phyloP scores from a whole-genome alignment of 768 basidiomycete genomes.

The Serpula lacrymans region DNA sequence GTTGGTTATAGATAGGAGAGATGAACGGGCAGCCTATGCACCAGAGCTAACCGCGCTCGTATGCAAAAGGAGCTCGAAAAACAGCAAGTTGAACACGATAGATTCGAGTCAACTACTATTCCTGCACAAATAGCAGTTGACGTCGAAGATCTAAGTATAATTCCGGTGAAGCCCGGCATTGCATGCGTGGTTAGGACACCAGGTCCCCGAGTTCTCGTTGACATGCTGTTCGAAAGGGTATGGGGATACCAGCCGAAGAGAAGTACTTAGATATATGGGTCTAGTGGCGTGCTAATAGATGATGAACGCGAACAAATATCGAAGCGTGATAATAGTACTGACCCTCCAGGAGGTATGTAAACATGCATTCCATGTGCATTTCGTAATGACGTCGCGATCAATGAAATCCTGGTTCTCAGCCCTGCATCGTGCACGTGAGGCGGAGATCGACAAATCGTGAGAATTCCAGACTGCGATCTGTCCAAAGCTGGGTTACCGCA shows the following conservation, averaged over 20 bases:
- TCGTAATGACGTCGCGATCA: too few relatives aligned
- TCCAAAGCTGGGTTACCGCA: too few relatives aligned
- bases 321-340: too few relatives aligned
- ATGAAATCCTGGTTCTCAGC: too few relatives aligned
- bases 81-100: conserved; percentile 26
- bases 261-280: conserved; percentile 1
- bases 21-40: conserved; percentile 59
- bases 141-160: conserved; percentile 30
- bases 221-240: conserved; percentile 48
- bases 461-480: too few relatives aligned
- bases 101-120: conserved; percentile 48
- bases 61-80: conserved; percentile 53
- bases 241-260: conserved; percentile 39
- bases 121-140: conserved; percentile 58
- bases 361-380: too few relatives aligned
- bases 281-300: too few relatives aligned
- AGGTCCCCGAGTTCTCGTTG: conserved; percentile 50
- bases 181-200: conserved; percentile 58
- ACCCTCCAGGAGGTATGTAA: too few relatives aligned
- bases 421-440: too few relatives aligned
- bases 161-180: conserved; percentile 35
- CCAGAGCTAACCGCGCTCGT: conserved; percentile 60
- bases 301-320: too few relatives aligned
- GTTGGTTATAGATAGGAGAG: conserved; percentile 79
- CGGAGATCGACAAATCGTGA: too few relatives aligned